Evolutionary conservation across 176 grass and related monocot genomes (phyloP).

Genomic region (barley (Hordeum vulgare)): MorexV3_pseudomolecules_assembly NC_058521.1:443807028-443807527

Average conservation of each 20-base stretch:
- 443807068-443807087: conserved; percentile 88
- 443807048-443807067: conserved; percentile 77
- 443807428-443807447: neutral
- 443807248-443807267: conserved; percentile 32
- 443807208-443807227: neutral
- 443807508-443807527: conserved; percentile 93
- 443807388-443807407: neutral
- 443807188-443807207: neutral
- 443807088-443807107: conserved; percentile 95
- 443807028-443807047: conserved; percentile 96
- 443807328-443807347: neutral
- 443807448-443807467: neutral
- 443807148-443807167: conserved; percentile 58
- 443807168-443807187: conserved; percentile 20
- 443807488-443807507: conserved; percentile 23
- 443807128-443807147: conserved; percentile 96
- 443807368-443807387: neutral
- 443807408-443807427: neutral
- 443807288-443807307: neutral
- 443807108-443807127: conserved; percentile 74
- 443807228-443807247: neutral
- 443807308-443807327: neutral
- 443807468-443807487: neutral
- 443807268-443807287: neutral
- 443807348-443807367: neutral